Evolutionary conservation across 148 eudicot species (phyloP).

Genomic region (Camellia japonica): DNA sequence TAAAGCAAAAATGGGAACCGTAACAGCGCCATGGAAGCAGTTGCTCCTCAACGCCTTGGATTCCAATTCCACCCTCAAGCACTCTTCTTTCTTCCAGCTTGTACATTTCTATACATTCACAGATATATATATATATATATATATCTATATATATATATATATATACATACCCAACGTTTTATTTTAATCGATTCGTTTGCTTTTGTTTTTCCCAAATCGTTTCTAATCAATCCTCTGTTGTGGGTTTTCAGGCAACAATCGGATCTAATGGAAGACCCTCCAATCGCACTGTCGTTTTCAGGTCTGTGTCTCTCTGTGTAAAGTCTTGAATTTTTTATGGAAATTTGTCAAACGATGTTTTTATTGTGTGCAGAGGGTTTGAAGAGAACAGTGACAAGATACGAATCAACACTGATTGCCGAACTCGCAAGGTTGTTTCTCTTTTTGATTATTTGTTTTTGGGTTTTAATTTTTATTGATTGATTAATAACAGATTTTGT

Average conservation of each 20-base stretch:
- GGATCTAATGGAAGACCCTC: constrained; percentile 9
- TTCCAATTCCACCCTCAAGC: constrained; percentile 73
- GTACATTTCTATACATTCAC: constrained; percentile 22
- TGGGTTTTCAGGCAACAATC: constrained; percentile 13
- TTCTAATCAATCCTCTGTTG: background rate
- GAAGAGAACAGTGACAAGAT: no score
- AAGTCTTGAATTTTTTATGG: background rate
- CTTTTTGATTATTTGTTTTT: background rate
- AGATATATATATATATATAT: fast-evolving
- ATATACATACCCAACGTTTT: background rate
- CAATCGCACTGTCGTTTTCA: constrained; percentile 90
- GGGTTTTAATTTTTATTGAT: background rate
- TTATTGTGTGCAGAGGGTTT: no score
- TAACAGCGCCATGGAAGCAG: constrained; percentile 73
- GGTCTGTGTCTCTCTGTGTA: constrained; percentile 30
- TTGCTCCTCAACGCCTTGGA: constrained; percentile 66
- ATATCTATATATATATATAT: background rate
- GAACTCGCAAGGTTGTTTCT: constrained; percentile 62
- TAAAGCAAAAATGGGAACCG: constrained; percentile 30
- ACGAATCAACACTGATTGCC: constrained; percentile 49
- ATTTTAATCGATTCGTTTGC: background rate
- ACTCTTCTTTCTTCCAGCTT: constrained; percentile 73
- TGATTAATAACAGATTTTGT: background rate
- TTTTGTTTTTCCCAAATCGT: background rate
- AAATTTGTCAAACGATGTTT: background rate